Evolutionary conservation across 352 stramenopile genomes (phyloP), one percentile per base, ranked within the genome.

Genomic region (Globisporangium middletonii): DNA sequence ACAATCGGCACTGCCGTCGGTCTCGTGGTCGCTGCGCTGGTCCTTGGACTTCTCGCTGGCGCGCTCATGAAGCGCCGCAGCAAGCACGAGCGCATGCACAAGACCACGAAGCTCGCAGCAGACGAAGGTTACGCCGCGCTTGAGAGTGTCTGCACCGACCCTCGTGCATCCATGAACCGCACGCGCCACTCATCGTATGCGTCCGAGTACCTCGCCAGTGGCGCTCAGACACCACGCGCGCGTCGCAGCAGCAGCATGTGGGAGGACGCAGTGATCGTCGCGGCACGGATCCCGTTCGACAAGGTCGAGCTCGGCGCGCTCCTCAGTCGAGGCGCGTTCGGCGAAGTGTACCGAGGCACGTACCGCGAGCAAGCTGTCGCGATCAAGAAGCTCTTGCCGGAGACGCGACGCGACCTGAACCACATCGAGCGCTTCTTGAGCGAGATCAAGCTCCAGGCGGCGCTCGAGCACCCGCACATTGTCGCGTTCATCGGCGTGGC

Each of bases 401-500:
- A 83, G 50, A 75, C 66, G 12, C 63, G 67, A 27, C 77, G 79
- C 50, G 67, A 76, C 16, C 54, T 83, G 41, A 13, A 46, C 7
- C 58, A 73, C 9, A 83, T 83, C 15, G 50, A 77, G 26, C 50
- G 52, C 4, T 82, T 82, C 37, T 26, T 82, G 42, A 55, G 62
- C 2, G 73, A 83, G 51, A 75, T 86, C 43, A 65, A 71, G 15
- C 53, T 79, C 15, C 62, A 77, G 45, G 63, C 69, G 12, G 65
- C 69, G 4, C 64, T 83, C 51, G 73, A 79, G 6, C 76, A 86
- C 46, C 73, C 76, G 4, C 63, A 78, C 13, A 77, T 82, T 28
- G 73, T 86, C 12, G 53, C 59, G 4, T 83, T 86, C n/a, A 57
- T 82, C 4, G 76, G 76, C 15, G 72, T 86, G 16, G 75, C 73